These are phyloP conservation scores for Liquidambar formosana DNA, from an alignment of 164 flowering plant species.

Conservation along the genomic window DNA sequence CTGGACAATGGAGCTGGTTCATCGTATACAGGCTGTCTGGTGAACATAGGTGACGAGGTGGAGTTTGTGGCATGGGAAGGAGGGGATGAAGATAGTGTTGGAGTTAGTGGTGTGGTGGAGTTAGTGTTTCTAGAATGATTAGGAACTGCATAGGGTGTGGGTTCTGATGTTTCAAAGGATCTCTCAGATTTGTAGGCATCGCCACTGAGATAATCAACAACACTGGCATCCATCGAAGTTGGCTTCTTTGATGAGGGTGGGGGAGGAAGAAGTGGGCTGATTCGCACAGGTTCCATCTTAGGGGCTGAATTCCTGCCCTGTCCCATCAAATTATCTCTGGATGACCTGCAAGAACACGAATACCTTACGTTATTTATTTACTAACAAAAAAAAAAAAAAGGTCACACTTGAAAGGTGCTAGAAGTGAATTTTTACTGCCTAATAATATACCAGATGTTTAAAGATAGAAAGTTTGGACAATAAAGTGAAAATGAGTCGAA, in stretches of 20 bases:
- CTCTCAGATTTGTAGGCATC: slow-evolving; percentile 54
- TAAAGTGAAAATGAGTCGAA: too few species aligned
- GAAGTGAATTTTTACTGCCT: background rate
- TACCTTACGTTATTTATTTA: background rate
- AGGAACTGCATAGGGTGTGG: slow-evolving; percentile 25
- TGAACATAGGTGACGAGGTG: slow-evolving; percentile 30
- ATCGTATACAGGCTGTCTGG: slow-evolving; percentile 41
- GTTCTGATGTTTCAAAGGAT: slow-evolving; percentile 28
- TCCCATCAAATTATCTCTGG: slow-evolving; percentile 52
- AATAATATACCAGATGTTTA: too few species aligned
- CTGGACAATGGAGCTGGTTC: slow-evolving; percentile 42
- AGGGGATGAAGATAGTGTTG: slow-evolving; percentile 23
- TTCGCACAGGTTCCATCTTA: slow-evolving; percentile 30
- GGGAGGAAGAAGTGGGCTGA: slow-evolving; percentile 75
- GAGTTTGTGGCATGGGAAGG: slow-evolving; percentile 25
- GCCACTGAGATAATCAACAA: slow-evolving; percentile 87
- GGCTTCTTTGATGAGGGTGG: slow-evolving; percentile 69
- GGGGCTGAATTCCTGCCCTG: slow-evolving; percentile 38
- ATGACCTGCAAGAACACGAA: slow-evolving; percentile 47
- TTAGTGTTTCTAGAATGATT: slow-evolving; percentile 26
- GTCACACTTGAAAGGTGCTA: background rate
- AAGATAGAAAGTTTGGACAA: too few species aligned
- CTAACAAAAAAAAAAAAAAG: background rate
- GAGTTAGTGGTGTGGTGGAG: slow-evolving; percentile 18
- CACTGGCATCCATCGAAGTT: slow-evolving; percentile 27